Base-by-base conservation (phyloP, 2,329 filamentous ascomycete genomes). In the Colletotrichum aenigma region DNA sequence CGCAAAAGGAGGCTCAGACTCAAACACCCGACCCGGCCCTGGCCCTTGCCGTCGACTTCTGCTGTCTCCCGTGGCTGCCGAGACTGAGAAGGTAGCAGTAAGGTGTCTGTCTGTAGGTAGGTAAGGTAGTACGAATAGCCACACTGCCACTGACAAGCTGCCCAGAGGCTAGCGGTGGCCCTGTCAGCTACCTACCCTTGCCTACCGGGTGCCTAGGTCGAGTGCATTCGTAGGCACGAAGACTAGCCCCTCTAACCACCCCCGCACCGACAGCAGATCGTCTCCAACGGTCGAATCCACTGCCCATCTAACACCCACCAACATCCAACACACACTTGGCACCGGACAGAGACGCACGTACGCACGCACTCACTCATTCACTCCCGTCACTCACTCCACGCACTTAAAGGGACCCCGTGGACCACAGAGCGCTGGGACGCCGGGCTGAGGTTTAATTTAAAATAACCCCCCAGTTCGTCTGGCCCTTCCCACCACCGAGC, bases 381-480 rank as follows among this genome's bases (percentile, higher is more conserved):
- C 43, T n/a, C 38, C 16, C 36, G 36, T 38, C 38, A 43, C 38
- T 43, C 43, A 48, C 43, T 48, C 43, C 43, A 48, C 66, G 48
- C 48, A 36, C 71, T 66, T 28, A 60, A 72, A 48, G 34, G 38
- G 69, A 73, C 69, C 55, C 69, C 62, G 69, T 73, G 69, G 68
- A 58, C 69, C 43, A 30, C 16, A 30, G 38, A n/a, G 56, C 61
- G 60, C 61, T 62, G 69, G 73, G 62, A 72, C 56, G 64, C 56
- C 36, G 26, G 69, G 69, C 64, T 64, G 64, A 73, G 70, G 73
- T 73, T 73, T 73, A 73, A 75, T 68, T 75, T 65, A 68, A 67
- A 66, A 73, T 73, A 73, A 61, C 56, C 70, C 71, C 72, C 73
- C 73, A 62, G 70, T 75, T 75, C 73, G 73, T 75, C 73, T 75